These are phyloP conservation scores for Diaporthe citriasiana DNA, from an alignment of 2,329 filamentous ascomycete species.

Conservation along the genomic window DNA sequence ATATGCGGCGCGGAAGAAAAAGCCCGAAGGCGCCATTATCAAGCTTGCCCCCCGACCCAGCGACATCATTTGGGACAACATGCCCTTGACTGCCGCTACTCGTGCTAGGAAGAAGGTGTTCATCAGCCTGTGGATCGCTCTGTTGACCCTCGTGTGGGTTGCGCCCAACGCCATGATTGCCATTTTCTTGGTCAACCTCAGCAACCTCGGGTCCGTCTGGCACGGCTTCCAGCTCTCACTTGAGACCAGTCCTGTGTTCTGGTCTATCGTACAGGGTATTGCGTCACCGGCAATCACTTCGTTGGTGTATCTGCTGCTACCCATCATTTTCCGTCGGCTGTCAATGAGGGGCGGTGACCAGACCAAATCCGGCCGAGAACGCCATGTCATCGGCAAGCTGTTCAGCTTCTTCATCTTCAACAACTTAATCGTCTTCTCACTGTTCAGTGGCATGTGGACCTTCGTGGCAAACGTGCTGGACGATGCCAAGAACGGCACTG, in stretches of 20 bases:
- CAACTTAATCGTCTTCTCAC: conserved; percentile 93
- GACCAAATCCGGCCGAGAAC: conserved; percentile 92
- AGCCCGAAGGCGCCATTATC: conserved; percentile 82
- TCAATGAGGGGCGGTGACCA: conserved; percentile 87
- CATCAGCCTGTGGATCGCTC: conserved; percentile 86
- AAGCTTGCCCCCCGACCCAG: conserved; percentile 86
- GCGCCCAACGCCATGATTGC: conserved; percentile 95
- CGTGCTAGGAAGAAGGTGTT: conserved; percentile 81
- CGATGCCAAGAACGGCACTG: conserved; percentile 66
- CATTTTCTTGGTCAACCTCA: conserved; percentile 90
- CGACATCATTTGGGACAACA: conserved; percentile 96
- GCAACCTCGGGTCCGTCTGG: conserved; percentile 87
- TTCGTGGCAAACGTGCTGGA: conserved; percentile 78
- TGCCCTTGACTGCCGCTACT: conserved; percentile 77
- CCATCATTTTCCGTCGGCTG: conserved; percentile 90
- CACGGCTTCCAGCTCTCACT: conserved; percentile 77
- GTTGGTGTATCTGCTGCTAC: conserved; percentile 87
- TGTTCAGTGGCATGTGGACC: conserved; percentile 86
- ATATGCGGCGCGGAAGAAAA: conserved; percentile 84
- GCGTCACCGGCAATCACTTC: conserved; percentile 89
- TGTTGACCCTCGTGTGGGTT: conserved; percentile 89
- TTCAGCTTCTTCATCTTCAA: conserved; percentile 99
- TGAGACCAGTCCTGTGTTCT: conserved; percentile 73
- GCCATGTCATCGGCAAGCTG: conserved; percentile 90
- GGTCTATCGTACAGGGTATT: conserved; percentile 94